Conservation (phyloP, 805 yeast genomes). For the Teunomyces lycoperdinae region DNA sequence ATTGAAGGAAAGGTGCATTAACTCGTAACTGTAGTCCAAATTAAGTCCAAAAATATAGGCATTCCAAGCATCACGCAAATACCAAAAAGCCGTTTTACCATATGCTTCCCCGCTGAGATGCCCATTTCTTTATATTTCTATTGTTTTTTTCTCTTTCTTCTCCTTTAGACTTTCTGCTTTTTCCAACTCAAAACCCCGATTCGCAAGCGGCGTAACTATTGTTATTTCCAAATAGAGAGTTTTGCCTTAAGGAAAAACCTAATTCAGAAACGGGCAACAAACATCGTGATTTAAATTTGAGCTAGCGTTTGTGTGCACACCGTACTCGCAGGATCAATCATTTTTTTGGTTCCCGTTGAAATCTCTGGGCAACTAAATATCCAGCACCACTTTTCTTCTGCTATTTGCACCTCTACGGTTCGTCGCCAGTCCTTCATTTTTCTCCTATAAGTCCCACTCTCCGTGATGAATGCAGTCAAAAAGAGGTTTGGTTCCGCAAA, state of each 20-base stretch:
- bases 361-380: background rate
- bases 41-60: no score
- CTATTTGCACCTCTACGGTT: background rate
- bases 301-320: background rate
- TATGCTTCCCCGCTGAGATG: no score
- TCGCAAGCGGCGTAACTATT: background rate
- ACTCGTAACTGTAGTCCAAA: no score
- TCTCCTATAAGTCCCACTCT: background rate
- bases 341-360: background rate
- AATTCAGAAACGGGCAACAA: no score
- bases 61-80: no score
- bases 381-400: background rate
- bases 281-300: no score
- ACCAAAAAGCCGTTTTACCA: no score
- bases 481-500: conserved; percentile 19
- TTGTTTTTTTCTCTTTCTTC: background rate
- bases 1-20: background rate
- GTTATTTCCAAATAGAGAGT: background rate
- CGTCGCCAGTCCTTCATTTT: background rate
- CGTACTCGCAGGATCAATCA: background rate
- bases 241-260: background rate
- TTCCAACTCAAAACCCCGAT: background rate
- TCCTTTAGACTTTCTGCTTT: background rate
- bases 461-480: conserved; percentile 20
- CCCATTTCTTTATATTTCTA: no score